phyloP scores from a whole-genome alignment of 2,329 filamentous ascomycete species.

The Cercospora sesami region DNA sequence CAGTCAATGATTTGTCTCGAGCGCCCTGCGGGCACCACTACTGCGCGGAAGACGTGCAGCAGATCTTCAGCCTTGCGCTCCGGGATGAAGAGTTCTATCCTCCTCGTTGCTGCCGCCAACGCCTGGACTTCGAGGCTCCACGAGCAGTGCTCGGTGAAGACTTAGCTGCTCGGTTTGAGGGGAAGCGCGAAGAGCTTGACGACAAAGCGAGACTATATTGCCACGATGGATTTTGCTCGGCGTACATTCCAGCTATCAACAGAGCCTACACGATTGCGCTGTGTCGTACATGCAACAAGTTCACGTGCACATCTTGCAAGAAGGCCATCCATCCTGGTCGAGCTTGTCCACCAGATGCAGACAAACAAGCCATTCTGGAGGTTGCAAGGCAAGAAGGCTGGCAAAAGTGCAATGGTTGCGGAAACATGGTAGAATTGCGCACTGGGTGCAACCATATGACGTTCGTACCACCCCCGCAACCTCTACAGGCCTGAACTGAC shows the following conservation, averaged over 20 bases:
- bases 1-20: neutral
- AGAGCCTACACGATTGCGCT: no score
- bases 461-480: constrained; percentile 2
- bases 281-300: no score
- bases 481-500: neutral
- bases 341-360: no score
- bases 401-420: constrained; percentile 14
- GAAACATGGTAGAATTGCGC: constrained; percentile 8
- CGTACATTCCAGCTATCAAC: constrained; percentile 10
- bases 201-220: constrained; percentile 22
- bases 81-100: constrained; percentile 19
- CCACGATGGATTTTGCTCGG: constrained; percentile 11
- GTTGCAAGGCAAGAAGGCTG: constrained; percentile 3
- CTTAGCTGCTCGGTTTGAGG: neutral
- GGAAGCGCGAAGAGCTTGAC: constrained; percentile 18
- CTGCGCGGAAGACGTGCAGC: constrained; percentile 10
- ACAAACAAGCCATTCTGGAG: no score
- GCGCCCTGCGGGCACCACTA: constrained; percentile 14
- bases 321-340: no score
- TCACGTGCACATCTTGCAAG: no score
- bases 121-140: neutral
- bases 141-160: neutral
- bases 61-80: constrained; percentile 9
- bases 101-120: constrained; percentile 17
- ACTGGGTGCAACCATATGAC: constrained; percentile 24